A percentile compares a stretch with the other conserved stretches of the same genome.
Evolutionary conservation across 768 basidiomycete genomes (phyloP).

Genomic region (Suillus alpinus): DNA sequence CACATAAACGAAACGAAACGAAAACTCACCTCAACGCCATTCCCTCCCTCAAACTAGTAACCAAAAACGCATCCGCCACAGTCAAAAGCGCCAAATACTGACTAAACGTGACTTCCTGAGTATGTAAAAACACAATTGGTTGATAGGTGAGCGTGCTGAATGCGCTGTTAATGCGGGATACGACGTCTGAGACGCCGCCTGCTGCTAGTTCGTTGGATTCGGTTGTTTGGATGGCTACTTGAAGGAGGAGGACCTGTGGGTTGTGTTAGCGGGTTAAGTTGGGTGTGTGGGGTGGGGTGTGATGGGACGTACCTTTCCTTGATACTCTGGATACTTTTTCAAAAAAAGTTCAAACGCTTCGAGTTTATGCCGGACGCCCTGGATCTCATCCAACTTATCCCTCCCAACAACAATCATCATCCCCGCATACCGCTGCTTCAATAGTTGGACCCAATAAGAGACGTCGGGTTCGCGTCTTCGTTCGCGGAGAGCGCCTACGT

Average conservation of each 20-base stretch:
- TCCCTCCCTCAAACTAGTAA: constrained; percentile 81
- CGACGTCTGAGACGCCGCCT: constrained; percentile 66
- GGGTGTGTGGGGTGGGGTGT: too few relatives aligned
- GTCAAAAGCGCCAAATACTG: constrained; percentile 82
- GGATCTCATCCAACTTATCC: constrained; percentile 86
- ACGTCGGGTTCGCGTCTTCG: constrained; percentile 79
- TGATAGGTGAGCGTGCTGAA: constrained; percentile 87
- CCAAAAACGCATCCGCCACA: constrained; percentile 82
- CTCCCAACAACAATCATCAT: constrained; percentile 87
- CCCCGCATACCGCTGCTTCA: constrained; percentile 80
- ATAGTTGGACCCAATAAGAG: constrained; percentile 72
- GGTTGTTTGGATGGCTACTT: constrained; percentile 83
- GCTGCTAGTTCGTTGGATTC: constrained; percentile 66
- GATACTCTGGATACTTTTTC: constrained; percentile 74
- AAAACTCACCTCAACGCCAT: constrained; percentile 64
- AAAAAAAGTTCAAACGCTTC: constrained; percentile 82
- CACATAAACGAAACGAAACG: too few relatives aligned
- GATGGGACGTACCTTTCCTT: constrained; percentile 52
- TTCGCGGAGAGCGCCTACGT: constrained; percentile 63
- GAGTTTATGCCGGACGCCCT: constrained; percentile 83
- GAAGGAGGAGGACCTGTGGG: constrained; percentile 73
- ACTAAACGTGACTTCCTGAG: constrained; percentile 78
- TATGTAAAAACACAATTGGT: constrained; percentile 83
- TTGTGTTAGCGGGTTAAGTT: not conserved
- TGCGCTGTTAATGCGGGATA: constrained; percentile 77